phyloP scores from a whole-genome alignment of 2,329 filamentous ascomycete species.

The Dothistroma pini region DNA sequence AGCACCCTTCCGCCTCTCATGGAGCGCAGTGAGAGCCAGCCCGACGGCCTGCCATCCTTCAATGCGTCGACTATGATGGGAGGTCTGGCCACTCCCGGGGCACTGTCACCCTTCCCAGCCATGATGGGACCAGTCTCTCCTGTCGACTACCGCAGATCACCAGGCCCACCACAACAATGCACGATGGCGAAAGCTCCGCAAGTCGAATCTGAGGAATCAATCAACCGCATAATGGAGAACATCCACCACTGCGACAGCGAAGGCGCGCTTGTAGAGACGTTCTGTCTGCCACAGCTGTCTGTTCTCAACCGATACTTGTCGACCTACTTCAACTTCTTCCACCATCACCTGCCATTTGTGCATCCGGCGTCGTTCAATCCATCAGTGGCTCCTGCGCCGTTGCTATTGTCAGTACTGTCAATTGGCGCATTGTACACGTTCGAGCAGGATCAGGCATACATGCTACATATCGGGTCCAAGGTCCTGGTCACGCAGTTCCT shows the following conservation, averaged over 20 bases:
- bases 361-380: slow-evolving; percentile 89
- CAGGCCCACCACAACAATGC: slow-evolving; percentile 62
- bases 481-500: slow-evolving; percentile 95
- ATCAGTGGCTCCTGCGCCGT: slow-evolving; percentile 71
- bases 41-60: slow-evolving; percentile 47
- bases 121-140: slow-evolving; percentile 66
- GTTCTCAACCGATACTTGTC: slow-evolving; percentile 88
- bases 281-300: slow-evolving; percentile 75
- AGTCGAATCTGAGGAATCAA: slow-evolving; percentile 77
- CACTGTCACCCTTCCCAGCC: slow-evolving; percentile 67
- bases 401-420: slow-evolving; percentile 85
- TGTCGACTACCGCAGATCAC: slow-evolving; percentile 66
- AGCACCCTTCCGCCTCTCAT: slow-evolving; percentile 63
- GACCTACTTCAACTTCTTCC: slow-evolving; percentile 95
- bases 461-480: slow-evolving; percentile 96
- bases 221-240: slow-evolving; percentile 78
- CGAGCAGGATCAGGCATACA: slow-evolving; percentile 94
- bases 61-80: slow-evolving; percentile 68
- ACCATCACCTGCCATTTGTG: slow-evolving; percentile 93
- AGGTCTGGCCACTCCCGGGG: slow-evolving; percentile 65
- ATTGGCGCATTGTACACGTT: slow-evolving; percentile 97
- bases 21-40: slow-evolving; percentile 48
- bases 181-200: slow-evolving; percentile 71
- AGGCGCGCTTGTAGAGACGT: slow-evolving; percentile 78
- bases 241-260: slow-evolving; percentile 78